Conservation (phyloP, 805 yeast genomes). For the Candida orba region DNA sequence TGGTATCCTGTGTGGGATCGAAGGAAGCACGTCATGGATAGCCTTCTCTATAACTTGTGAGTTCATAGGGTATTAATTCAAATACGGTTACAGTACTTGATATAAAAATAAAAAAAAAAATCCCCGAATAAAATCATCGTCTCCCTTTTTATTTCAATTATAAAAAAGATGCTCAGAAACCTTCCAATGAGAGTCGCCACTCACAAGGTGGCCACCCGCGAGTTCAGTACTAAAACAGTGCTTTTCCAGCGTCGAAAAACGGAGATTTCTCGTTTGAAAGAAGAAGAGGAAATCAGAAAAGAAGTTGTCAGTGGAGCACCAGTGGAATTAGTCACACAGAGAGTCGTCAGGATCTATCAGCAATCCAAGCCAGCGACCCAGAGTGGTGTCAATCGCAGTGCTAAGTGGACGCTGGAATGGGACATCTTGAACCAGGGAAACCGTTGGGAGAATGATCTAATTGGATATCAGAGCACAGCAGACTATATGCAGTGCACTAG, state of each 20-base stretch:
- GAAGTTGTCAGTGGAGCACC: constrained; percentile 79
- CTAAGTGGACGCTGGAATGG: constrained; percentile 79
- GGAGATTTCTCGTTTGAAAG: no score
- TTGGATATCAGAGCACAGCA: constrained; percentile 75
- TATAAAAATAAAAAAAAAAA: no score
- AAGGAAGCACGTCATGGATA: constrained; percentile 44
- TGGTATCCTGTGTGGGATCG: constrained; percentile 38
- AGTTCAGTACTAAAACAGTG: no score
- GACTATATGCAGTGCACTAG: constrained; percentile 77
- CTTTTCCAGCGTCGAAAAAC: no score
- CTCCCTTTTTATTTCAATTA: no score
- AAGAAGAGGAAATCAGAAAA: constrained; percentile 30
- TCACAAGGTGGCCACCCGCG: no score
- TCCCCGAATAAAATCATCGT: no score
- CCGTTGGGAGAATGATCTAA: constrained; percentile 85
- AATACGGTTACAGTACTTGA: no score
- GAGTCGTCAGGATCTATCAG: constrained; percentile 71
- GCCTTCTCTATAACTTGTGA: constrained; percentile 27
- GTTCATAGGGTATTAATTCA: constrained; percentile 14
- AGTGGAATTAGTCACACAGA: constrained; percentile 40
- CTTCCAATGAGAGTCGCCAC: no score
- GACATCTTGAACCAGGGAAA: constrained; percentile 69
- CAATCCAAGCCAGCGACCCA: constrained; percentile 80
- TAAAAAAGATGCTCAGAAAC: neutral
- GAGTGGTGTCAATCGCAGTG: constrained; percentile 41